Evolutionary conservation across 2,329 filamentous ascomycete species (phyloP).

Genomic region (Pseudogymnoascus sp.): DNA sequence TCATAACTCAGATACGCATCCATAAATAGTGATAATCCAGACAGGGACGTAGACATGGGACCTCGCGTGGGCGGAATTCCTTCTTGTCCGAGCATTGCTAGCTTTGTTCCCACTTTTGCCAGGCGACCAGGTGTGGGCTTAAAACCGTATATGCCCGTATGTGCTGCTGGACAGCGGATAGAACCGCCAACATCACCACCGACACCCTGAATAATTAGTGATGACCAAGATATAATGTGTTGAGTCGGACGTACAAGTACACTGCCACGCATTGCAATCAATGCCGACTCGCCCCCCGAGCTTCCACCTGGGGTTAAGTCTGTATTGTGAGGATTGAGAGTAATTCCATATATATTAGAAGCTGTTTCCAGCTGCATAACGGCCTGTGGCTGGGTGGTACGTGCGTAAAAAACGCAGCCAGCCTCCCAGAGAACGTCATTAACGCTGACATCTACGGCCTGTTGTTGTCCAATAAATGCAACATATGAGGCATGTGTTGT

Average conservation of each 20-base stretch:
- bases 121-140: constrained; percentile 27
- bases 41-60: constrained; percentile 47
- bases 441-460: background rate
- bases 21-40: constrained; percentile 40
- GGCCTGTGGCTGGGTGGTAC: constrained; percentile 49
- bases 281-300: constrained; percentile 13
- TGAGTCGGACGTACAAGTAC: background rate
- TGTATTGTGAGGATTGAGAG: constrained; percentile 29
- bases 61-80: constrained; percentile 45
- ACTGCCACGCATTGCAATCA: constrained; percentile 13
- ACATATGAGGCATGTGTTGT: constrained; percentile 46
- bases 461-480: constrained; percentile 38
- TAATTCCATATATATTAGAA: constrained; percentile 44
- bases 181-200: constrained; percentile 3
- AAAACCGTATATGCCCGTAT: constrained; percentile 28
- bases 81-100: constrained; percentile 25
- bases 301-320: constrained; percentile 12
- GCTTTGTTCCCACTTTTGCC: constrained; percentile 21
- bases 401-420: constrained; percentile 46
- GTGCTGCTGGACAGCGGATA: constrained; percentile 12
- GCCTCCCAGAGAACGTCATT: constrained; percentile 35
- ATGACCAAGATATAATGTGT: background rate
- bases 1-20: constrained; percentile 37
- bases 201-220: background rate
- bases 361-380: constrained; percentile 49